These are phyloP conservation scores for Hypsizygus marmoreus DNA, from an alignment of 768 basidiomycete species.

Conservation along the genomic window DNA sequence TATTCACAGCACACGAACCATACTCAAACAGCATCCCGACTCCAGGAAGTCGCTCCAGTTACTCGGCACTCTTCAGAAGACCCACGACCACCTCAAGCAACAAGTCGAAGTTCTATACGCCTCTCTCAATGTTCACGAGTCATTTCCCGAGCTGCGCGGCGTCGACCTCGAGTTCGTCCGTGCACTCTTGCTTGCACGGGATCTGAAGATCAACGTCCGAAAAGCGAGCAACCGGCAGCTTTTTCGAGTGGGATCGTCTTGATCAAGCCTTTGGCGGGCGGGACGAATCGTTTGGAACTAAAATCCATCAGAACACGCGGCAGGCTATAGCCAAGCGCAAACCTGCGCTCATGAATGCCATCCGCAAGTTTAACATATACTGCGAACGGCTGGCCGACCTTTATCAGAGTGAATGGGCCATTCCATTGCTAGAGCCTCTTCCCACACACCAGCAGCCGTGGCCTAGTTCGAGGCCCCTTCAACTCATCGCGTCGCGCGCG, in stretches of 20 bases:
- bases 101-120: slow-evolving; percentile 32
- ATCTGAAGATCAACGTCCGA: slow-evolving; percentile 39
- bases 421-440: slow-evolving; percentile 34
- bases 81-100: slow-evolving; percentile 17
- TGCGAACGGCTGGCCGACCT: slow-evolving; percentile 25
- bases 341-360: slow-evolving; percentile 28
- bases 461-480: too few species aligned
- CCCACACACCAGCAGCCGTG: too few species aligned
- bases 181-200: slow-evolving; percentile 30
- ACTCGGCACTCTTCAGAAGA: slow-evolving; percentile 20
- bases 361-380: slow-evolving; percentile 30
- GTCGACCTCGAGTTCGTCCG: slow-evolving; percentile 27
- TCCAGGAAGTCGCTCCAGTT: slow-evolving; percentile 3
- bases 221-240: slow-evolving; percentile 30
- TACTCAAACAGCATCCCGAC: slow-evolving; percentile 9
- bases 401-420: slow-evolving; percentile 18
- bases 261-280: slow-evolving; percentile 33
- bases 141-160: slow-evolving; percentile 30
- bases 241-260: slow-evolving; percentile 37
- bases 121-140: slow-evolving; percentile 31
- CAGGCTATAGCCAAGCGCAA: slow-evolving; percentile 30
- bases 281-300: slow-evolving; percentile 30
- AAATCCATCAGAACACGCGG: slow-evolving; percentile 33
- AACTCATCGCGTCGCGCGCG: too few species aligned
- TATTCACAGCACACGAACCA: slow-evolving; percentile 11